phyloP scores from a whole-genome alignment of 164 flowering plant genomes.

The Stephania japonica region DNA sequence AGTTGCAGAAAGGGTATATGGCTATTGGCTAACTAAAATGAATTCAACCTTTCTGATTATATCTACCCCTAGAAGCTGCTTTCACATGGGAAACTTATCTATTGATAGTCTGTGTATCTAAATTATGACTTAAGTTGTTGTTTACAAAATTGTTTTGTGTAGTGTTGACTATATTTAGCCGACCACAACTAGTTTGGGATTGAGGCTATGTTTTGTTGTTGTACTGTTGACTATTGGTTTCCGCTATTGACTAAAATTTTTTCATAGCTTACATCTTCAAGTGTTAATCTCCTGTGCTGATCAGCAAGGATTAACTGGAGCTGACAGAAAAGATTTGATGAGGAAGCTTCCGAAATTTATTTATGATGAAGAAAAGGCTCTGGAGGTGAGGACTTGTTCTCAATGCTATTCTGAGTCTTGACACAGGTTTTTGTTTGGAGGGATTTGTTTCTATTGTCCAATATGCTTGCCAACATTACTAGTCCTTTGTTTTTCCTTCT shows the following conservation, averaged over 20 bases:
- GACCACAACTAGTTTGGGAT: too few relatives aligned
- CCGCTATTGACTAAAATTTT: not conserved
- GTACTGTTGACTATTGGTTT: not conserved
- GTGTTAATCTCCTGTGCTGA: constrained; percentile 27
- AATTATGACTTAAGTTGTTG: not conserved
- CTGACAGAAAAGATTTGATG: constrained; percentile 83
- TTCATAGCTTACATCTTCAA: not conserved
- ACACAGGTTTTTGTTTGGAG: not conserved
- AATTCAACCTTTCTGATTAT: not conserved
- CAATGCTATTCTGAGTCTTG: not conserved
- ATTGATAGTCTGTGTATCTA: not conserved
- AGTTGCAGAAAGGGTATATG: not conserved
- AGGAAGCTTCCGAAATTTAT: constrained; percentile 83
- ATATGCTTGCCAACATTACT: not conserved
- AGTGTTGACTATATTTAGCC: too few relatives aligned
- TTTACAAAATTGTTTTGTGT: not conserved
- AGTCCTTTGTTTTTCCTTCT: not conserved
- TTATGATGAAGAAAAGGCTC: constrained; percentile 89
- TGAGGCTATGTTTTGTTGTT: too few relatives aligned
- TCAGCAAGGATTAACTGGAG: constrained; percentile 75
- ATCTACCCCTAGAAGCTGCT: not conserved
- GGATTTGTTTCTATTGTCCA: not conserved
- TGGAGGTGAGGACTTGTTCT: constrained; percentile 60
- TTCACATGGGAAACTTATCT: not conserved
- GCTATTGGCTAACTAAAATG: not conserved